Conservation (phyloP, 2,329 filamentous ascomycete genomes). For the Aspergillus ibericus region DNA sequence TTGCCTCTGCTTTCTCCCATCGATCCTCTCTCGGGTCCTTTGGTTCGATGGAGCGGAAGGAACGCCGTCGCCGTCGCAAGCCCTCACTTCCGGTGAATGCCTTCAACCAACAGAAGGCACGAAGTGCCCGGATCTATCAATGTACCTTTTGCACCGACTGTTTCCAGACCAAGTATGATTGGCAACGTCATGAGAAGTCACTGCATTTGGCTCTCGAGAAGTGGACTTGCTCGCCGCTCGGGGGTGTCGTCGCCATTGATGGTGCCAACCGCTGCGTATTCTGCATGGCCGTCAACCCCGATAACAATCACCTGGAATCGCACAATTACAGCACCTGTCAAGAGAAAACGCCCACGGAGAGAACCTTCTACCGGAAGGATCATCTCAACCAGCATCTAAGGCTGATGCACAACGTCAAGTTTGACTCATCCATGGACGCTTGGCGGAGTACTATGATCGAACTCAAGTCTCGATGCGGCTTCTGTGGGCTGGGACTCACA, state of each 20-base stretch:
- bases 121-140: constrained; percentile 52
- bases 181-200: constrained; percentile 60
- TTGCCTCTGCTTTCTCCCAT: constrained; percentile 58
- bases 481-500: constrained; percentile 41
- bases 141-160: constrained; percentile 60
- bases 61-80: constrained; percentile 57
- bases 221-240: constrained; percentile 61
- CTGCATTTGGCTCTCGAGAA: constrained; percentile 58
- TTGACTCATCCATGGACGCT: constrained; percentile 56
- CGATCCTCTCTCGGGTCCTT: constrained; percentile 57
- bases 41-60: constrained; percentile 59
- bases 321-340: constrained; percentile 62
- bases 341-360: constrained; percentile 59
- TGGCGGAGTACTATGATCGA: constrained; percentile 59
- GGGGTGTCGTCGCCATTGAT: constrained; percentile 52
- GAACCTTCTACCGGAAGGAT: constrained; percentile 64
- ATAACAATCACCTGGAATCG: constrained; percentile 56
- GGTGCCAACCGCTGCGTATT: constrained; percentile 59
- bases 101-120: constrained; percentile 43
- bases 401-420: constrained; percentile 60
- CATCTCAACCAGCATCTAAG: constrained; percentile 62
- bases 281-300: constrained; percentile 56
- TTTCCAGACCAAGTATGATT: constrained; percentile 60
- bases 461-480: constrained; percentile 52
- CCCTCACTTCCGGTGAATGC: constrained; percentile 44